Conservation (phyloP, 108 stramenopile genomes). For the Pseudonitzschia multistriata region DNA sequence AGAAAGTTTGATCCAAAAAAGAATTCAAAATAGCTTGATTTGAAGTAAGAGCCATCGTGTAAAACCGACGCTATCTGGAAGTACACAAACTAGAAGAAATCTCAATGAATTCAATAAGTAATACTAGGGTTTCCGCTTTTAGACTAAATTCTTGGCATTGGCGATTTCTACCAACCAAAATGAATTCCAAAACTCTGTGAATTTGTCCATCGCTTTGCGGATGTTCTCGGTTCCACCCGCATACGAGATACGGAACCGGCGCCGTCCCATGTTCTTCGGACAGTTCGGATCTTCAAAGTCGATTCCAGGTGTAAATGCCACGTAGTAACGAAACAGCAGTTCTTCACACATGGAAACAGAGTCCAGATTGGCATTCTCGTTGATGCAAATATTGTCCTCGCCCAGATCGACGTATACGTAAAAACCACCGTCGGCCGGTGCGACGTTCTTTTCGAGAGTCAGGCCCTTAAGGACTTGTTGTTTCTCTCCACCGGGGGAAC, state of each 20-base stretch:
- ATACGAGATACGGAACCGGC: conserved; percentile 85
- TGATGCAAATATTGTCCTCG: conserved; percentile 34
- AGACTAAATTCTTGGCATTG: too few relatives aligned
- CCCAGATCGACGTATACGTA: conserved; percentile 89
- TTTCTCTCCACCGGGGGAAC: too few relatives aligned
- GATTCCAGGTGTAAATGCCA: conserved; percentile 88
- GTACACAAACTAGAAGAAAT: too few relatives aligned
- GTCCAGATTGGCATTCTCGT: conserved; percentile 50
- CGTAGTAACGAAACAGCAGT: conserved; percentile 56
- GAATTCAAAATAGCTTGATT: neutral
- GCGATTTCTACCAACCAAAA: conserved; percentile 39
- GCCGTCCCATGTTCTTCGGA: conserved; percentile 53
- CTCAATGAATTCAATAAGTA: too few relatives aligned
- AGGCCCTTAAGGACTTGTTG: conserved; percentile 16
- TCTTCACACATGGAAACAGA: conserved; percentile 67
- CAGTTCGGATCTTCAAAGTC: conserved; percentile 86
- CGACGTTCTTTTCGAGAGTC: conserved; percentile 45
- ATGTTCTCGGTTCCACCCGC: conserved; percentile 74
- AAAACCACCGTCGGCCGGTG: conserved; percentile 91
- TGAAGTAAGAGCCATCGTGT: conserved; percentile 1
- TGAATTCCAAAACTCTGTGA: conserved; percentile 61
- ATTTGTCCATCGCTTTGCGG: conserved; percentile 60
- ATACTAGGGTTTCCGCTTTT: neutral
- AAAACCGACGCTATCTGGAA: too few relatives aligned
- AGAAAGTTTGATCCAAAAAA: neutral